Evolutionary conservation across 176 grass and related monocot species (phyloP).

Genomic region (Leersia perrieri): DNA sequence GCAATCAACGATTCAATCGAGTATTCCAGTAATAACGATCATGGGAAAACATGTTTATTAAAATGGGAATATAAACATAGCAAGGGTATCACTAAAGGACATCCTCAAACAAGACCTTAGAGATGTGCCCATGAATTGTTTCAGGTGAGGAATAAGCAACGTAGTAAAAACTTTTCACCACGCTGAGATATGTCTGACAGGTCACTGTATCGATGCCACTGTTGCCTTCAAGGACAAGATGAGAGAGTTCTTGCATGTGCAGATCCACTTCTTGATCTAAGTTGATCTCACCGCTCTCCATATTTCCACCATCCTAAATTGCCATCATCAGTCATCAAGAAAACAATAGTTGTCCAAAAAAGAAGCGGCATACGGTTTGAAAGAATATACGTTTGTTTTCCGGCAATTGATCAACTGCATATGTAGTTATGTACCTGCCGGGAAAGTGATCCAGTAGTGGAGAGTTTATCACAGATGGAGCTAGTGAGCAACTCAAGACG

Average conservation of each 20-base stretch:
- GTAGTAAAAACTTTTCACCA: constrained; percentile 30
- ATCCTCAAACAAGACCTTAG: constrained; percentile 21
- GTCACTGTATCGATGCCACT: neutral
- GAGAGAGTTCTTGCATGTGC: constrained; percentile 31
- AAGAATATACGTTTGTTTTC: no score
- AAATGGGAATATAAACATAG: no score
- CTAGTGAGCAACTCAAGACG: constrained; percentile 27
- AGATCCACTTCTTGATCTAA: neutral
- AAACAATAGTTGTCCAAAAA: no score
- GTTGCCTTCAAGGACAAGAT: neutral
- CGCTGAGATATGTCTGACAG: constrained; percentile 17
- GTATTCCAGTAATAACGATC: no score
- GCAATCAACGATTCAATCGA: no score
- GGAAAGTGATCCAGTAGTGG: no score
- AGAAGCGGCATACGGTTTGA: no score
- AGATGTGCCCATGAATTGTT: constrained; percentile 20
- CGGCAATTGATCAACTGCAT: no score
- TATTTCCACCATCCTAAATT: neutral
- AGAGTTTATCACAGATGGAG: no score
- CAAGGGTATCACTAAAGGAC: neutral
- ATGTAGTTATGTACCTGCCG: no score
- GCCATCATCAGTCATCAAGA: no score
- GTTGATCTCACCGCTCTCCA: neutral
- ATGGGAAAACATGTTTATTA: no score
- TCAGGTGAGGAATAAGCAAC: neutral